A percentile compares a stretch with the other conserved stretches of the same genome.
Evolutionary conservation across 148 eudicot species (phyloP).

Genomic region (Rhododendron griersonianum): DNA sequence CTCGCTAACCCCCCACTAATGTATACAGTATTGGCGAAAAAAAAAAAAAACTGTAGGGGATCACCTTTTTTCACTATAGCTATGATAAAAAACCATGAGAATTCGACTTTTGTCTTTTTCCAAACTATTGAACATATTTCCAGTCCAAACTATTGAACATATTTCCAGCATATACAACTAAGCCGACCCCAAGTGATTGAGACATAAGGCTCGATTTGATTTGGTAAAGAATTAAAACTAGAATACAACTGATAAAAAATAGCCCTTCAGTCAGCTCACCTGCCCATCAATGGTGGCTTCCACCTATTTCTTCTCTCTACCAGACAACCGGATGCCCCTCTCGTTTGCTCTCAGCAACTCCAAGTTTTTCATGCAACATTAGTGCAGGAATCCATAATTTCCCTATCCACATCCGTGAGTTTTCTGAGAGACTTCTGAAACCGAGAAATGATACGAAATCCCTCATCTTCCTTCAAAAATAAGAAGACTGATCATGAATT

Average conservation of each 20-base stretch:
- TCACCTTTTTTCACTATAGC: not conserved
- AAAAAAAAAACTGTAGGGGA: not conserved
- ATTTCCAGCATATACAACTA: not conserved
- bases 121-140: not conserved
- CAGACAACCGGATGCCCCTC: not conserved
- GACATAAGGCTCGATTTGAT: too few relatives aligned
- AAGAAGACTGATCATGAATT: slow-evolving; percentile 38
- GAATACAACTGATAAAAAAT: not conserved
- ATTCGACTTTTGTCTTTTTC: not conserved
- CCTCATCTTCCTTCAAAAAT: slow-evolving; percentile 19
- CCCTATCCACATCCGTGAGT: not conserved
- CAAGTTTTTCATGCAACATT: not conserved
- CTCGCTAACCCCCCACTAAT: too few relatives aligned
- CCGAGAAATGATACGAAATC: not conserved
- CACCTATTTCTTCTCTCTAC: not conserved
- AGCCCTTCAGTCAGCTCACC: not conserved
- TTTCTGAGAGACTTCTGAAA: slow-evolving; percentile 5
- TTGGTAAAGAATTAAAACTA: not conserved
- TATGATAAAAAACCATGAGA: not conserved
- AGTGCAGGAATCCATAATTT: not conserved
- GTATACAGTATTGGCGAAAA: too few relatives aligned
- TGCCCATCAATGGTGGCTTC: not conserved
- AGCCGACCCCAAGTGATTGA: too few relatives aligned
- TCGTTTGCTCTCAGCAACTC: not conserved
- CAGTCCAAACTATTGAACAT: not conserved